Evolutionary conservation across 139 green algal species (phyloP).

Genomic region (Micractinium conductrix): DNA sequence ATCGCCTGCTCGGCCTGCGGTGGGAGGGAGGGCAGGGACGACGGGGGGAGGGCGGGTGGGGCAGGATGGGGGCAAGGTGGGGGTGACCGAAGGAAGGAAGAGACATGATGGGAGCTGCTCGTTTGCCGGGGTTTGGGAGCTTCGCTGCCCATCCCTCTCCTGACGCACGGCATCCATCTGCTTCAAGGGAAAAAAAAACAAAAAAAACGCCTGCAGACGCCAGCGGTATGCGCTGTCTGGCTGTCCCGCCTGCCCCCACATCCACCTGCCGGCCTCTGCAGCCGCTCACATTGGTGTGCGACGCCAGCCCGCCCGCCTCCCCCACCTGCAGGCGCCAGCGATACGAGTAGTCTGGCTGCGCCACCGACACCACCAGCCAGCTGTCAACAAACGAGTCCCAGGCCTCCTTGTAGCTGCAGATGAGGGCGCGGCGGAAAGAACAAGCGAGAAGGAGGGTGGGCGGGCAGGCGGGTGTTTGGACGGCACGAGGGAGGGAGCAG

Average conservation of each 20-base stretch:
- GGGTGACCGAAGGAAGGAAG: no score
- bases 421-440: background rate
- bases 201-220: no score
- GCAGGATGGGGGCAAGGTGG: no score
- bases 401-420: conserved; percentile 69
- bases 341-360: conserved; percentile 76
- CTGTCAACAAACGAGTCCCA: conserved; percentile 88
- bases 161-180: no score
- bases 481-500: no score
- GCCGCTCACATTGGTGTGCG: background rate
- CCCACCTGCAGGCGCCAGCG: conserved; percentile 72
- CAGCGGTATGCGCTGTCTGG: no score
- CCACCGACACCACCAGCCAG: conserved; percentile 95
- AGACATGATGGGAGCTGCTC: no score
- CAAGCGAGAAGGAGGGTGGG: background rate
- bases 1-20: conserved; percentile 93
- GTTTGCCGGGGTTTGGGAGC: no score
- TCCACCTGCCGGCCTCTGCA: background rate
- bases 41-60: background rate
- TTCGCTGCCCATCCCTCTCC: no score
- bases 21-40: background rate
- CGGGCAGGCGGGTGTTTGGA: no score
- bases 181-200: no score
- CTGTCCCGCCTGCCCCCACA: no score
- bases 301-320: background rate